Percentiles rank a stretch among this genome's conserved stretches.
phyloP scores from a whole-genome alignment of 176 grass and related monocot species.

The Avena atlantica region DNA sequence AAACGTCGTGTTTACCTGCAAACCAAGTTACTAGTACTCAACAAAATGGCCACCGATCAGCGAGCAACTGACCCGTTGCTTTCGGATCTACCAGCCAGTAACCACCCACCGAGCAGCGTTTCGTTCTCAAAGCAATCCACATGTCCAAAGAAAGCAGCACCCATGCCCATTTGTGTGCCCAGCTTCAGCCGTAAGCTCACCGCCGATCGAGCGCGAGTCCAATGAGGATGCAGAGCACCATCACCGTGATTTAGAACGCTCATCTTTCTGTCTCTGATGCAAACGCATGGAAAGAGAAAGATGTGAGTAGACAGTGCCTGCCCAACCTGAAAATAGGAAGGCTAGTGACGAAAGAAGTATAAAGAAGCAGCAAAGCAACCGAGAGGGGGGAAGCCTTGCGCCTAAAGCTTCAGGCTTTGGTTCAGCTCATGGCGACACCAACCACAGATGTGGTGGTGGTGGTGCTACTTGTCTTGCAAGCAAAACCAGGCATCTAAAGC shows the following conservation, averaged over 20 bases:
- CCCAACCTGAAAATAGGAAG: conserved; percentile 19
- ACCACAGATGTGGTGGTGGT: conserved; percentile 59
- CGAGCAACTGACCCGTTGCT: conserved; percentile 43
- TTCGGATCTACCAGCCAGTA: conserved; percentile 42
- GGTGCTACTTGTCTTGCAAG: conserved; percentile 89
- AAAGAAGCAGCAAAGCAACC: conserved; percentile 37
- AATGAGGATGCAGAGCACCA: conserved; percentile 60
- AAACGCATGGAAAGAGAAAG: conserved; percentile 12
- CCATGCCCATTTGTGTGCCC: conserved; percentile 23
- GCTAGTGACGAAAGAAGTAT: conserved; percentile 26
- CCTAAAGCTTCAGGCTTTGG: conserved; percentile 64
- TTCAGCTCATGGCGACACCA: conserved; percentile 67
- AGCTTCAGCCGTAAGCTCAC: conserved; percentile 52
- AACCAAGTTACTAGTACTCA: background rate
- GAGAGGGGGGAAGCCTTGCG: conserved; percentile 48
- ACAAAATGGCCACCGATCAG: background rate
- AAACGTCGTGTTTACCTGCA: background rate
- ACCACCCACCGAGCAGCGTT: conserved; percentile 46
- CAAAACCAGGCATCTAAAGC: conserved; percentile 88
- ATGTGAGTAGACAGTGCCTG: conserved; percentile 35
- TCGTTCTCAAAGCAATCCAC: conserved; percentile 45
- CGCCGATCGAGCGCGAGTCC: conserved; percentile 34
- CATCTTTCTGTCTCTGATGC: conserved; percentile 41
- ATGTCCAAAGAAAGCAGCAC: conserved; percentile 47
- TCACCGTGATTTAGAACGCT: conserved; percentile 57